A percentile compares a stretch with the other conserved stretches of the same genome.
phyloP scores from a whole-genome alignment of 805 yeast genomes.

The Teunomyces funiuensis region DNA sequence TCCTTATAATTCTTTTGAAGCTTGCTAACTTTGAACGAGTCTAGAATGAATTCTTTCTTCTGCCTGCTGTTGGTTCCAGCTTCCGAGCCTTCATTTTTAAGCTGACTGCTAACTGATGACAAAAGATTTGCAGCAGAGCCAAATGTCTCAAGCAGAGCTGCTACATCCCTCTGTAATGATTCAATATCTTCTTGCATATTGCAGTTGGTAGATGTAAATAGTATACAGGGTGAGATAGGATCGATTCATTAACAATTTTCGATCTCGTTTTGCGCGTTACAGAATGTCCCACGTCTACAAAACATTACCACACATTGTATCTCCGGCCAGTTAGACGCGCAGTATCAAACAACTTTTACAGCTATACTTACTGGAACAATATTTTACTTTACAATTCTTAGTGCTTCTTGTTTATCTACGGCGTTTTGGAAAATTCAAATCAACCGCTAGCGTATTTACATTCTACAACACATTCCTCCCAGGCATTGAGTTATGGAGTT shows the following conservation, averaged over 20 bases:
- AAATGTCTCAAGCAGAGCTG: neutral
- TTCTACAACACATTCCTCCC: neutral
- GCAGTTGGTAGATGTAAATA: neutral
- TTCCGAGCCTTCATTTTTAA: neutral
- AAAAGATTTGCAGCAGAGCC: conserved; percentile 1
- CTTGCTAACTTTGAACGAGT: conserved; percentile 34
- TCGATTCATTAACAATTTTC: too few relatives aligned
- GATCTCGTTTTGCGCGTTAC: neutral
- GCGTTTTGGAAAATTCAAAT: too few relatives aligned
- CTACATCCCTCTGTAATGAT: neutral
- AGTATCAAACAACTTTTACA: too few relatives aligned
- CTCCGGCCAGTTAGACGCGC: too few relatives aligned
- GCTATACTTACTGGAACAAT: too few relatives aligned
- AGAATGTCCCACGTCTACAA: too few relatives aligned
- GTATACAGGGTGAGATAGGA: neutral
- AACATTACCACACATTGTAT: too few relatives aligned
- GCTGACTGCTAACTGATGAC: neutral
- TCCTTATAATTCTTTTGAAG: conserved; percentile 30
- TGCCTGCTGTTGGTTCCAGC: neutral
- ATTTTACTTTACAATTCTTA: too few relatives aligned
- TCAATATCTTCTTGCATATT: conserved; percentile 1
- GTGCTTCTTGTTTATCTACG: too few relatives aligned
- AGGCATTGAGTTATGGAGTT: neutral
- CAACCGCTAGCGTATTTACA: too few relatives aligned
- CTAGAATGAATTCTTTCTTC: conserved; percentile 25